Evolutionary conservation across 192 early-diverging fungal genomes (phyloP).

Genomic region (Podila minutissima): DNA sequence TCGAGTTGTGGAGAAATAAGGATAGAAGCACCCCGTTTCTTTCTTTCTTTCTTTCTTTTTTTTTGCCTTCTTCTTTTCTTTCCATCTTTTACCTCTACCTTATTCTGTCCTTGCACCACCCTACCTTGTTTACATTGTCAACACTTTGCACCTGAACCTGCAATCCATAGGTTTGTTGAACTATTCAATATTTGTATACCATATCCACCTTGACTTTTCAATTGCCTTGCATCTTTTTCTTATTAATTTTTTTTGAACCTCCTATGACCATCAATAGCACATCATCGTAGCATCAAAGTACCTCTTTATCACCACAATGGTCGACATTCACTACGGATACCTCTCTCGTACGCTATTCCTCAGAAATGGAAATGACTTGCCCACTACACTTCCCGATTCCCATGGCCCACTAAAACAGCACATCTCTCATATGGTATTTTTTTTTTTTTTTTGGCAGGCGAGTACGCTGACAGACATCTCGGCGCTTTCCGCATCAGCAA

Average conservation of each 20-base stretch:
- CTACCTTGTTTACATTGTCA: not conserved
- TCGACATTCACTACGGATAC: slow-evolving; percentile 7
- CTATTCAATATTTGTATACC: no score
- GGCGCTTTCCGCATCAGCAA: slow-evolving; percentile 18
- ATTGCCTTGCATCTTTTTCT: no score
- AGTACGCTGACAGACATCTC: slow-evolving; percentile 35
- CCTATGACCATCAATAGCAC: no score
- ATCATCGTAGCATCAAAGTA: no score
- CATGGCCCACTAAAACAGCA: not conserved
- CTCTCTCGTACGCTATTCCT: slow-evolving; percentile 15
- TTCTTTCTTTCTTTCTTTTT: not conserved
- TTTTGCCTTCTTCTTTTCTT: not conserved
- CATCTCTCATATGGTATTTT: not conserved
- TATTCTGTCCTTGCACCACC: not conserved
- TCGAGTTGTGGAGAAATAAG: no score
- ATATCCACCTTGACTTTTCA: no score
- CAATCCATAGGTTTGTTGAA: no score
- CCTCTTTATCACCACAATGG: slow-evolving; percentile 1
- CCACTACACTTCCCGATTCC: not conserved
- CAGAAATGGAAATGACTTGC: not conserved
- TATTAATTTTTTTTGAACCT: no score
- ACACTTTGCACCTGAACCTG: no score
- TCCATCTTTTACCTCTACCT: not conserved
- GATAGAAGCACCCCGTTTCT: no score
- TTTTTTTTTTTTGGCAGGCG: slow-evolving; percentile 1